phyloP scores from a whole-genome alignment of 768 basidiomycete genomes.

The Trametes punicea region DNA sequence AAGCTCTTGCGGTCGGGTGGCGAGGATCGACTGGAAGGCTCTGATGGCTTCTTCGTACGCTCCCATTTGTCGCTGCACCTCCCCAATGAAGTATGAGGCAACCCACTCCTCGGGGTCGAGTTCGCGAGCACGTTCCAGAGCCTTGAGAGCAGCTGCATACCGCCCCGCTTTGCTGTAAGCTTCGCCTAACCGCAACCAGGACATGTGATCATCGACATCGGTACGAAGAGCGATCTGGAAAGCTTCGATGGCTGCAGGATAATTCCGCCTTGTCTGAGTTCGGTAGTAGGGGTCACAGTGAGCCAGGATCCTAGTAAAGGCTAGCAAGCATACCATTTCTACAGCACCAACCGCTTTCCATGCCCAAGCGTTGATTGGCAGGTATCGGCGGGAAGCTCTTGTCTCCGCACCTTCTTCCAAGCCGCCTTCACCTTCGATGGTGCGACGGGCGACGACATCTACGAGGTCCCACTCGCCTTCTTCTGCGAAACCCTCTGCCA shows the following conservation, averaged over 20 bases:
- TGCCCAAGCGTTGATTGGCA: constrained; percentile 89
- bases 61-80: constrained; percentile 77
- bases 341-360: constrained; percentile 96
- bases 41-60: constrained; percentile 71
- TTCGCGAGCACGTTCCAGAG: constrained; percentile 70
- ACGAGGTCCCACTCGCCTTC: constrained; percentile 95
- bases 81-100: constrained; percentile 77
- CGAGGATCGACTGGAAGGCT: constrained; percentile 56
- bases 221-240: constrained; percentile 85
- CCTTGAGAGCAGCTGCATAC: constrained; percentile 86
- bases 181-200: constrained; percentile 93
- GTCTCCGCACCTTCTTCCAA: constrained; percentile 41
- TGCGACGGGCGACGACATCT: constrained; percentile 87
- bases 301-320: constrained; percentile 16
- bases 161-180: constrained; percentile 87
- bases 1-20: constrained; percentile 57
- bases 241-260: constrained; percentile 70
- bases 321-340: constrained; percentile 64
- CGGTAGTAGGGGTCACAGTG: background rate
- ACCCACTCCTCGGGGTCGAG: constrained; percentile 81
- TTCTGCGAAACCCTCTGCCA: constrained; percentile 89
- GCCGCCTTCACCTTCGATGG: constrained; percentile 93
- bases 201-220: constrained; percentile 67
- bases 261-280: constrained; percentile 62
- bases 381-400: constrained; percentile 44